Evolutionary conservation across 2,329 filamentous ascomycete genomes (phyloP), one percentile per base, ranked within the genome.

Genomic region (Aspergillus sojae): DNA sequence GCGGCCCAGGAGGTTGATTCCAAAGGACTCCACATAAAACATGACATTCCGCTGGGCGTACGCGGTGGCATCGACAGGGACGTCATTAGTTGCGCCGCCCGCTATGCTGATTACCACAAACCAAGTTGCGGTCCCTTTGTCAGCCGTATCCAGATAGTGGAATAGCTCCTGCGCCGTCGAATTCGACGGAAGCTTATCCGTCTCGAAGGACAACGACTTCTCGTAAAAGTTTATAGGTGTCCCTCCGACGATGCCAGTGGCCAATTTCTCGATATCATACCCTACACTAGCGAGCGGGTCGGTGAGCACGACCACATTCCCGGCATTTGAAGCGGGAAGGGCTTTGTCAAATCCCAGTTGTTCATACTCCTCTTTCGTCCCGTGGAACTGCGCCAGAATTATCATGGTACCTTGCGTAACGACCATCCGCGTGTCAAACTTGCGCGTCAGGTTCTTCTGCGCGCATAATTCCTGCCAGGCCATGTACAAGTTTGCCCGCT

Each of bases 381-480:
- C 88, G 69, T 88, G 89, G 68, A 86, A 90, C 0, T 84, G 87
- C 2, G 85, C 87, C 0, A 84, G 71, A 60, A 48, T 48, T 3
- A 28, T 23, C 5, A 82, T 82, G 1, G 86, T 32, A 86, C 0
- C 84, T 74, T 26, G 84, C 82, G 39, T 85, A 79, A 87, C 77
- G 39, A 86, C 80, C 59, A 90, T 84, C 58, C 87, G 80, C 5
- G 82, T 84, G 3, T 85, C 82, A 68, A 90, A 88, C 21, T 86
- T 84, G 46, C 85, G 81, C 65, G 87, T 85, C 4, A 90, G 79
- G 1, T 79, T 71, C 2, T 85, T 83, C 62, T 89, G 83, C 0
- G 80, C 74, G 43, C 87, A 77, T 14, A 90, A 77, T 1, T 78
- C 77, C 65, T 89, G 88, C 88, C 88, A 90, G 16, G 82, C 75